phyloP scores from a whole-genome alignment of 2,329 filamentous ascomycete species.

The Akanthomyces lecanii region DNA sequence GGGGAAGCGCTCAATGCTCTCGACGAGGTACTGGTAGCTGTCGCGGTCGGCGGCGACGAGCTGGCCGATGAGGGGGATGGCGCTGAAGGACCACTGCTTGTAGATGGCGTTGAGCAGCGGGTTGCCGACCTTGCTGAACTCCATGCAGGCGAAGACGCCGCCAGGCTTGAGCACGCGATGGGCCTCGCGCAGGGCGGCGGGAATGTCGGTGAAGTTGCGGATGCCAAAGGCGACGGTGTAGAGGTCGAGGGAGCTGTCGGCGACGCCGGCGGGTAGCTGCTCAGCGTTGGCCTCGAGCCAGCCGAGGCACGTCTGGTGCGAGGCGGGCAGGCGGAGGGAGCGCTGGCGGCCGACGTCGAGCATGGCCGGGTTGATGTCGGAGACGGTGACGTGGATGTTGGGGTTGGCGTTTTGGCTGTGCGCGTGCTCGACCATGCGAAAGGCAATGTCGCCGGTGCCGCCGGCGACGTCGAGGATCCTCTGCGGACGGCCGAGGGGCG shows the following conservation, averaged over 20 bases:
- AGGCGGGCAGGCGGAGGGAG: constrained; percentile 53
- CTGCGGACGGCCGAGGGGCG: constrained; percentile 44
- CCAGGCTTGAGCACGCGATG: constrained; percentile 87
- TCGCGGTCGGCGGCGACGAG: constrained; percentile 89
- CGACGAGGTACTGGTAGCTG: constrained; percentile 97
- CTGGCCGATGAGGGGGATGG: constrained; percentile 93
- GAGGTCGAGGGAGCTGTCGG: constrained; percentile 73
- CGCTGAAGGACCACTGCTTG: constrained; percentile 92
- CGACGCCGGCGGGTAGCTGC: constrained; percentile 58
- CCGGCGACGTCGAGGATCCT: constrained; percentile 94
- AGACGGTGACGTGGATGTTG: constrained; percentile 79
- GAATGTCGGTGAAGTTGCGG: constrained; percentile 92
- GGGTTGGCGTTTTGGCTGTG: constrained; percentile 73
- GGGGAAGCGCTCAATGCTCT: constrained; percentile 94
- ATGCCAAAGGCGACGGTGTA: constrained; percentile 99
- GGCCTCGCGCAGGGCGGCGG: constrained; percentile 75
- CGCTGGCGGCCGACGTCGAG: constrained; percentile 81
- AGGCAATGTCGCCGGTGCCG: constrained; percentile 95
- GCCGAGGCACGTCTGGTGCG: constrained; percentile 54
- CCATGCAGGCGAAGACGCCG: constrained; percentile 92
- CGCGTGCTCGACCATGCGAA: constrained; percentile 88
- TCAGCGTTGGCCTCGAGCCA: constrained; percentile 94
- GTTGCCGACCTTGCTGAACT: constrained; percentile 81
- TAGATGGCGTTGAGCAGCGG: constrained; percentile 79
- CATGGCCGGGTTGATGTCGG: constrained; percentile 97